These are phyloP conservation scores for Xylaria sp. DNA, from an alignment of 2,329 filamentous ascomycete genomes.

Conservation along the genomic window DNA sequence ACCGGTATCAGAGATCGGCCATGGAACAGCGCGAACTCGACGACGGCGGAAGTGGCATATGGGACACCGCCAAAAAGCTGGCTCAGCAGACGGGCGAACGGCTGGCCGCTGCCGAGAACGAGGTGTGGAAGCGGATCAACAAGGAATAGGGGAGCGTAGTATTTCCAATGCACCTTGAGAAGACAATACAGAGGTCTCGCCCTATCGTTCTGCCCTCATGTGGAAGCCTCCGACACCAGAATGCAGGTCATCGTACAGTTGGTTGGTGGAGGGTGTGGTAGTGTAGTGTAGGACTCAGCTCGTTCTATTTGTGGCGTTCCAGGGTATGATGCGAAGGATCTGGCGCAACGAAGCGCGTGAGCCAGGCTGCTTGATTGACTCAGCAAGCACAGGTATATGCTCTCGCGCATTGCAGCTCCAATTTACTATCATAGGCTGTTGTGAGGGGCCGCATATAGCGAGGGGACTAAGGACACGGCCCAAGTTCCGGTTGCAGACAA, in stretches of 20 bases:
- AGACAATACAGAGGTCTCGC: slow-evolving; percentile 17
- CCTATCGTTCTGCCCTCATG: slow-evolving; percentile 31
- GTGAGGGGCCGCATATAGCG: slow-evolving; percentile 26
- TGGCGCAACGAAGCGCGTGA: slow-evolving; percentile 28
- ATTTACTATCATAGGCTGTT: slow-evolving; percentile 27
- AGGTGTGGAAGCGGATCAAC: slow-evolving; percentile 73
- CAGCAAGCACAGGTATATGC: slow-evolving; percentile 14
- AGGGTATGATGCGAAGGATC: slow-evolving; percentile 34
- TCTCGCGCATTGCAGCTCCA: slow-evolving; percentile 29
- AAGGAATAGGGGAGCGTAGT: slow-evolving; percentile 56
- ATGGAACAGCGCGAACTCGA: slow-evolving; percentile 51
- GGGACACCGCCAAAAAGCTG: slow-evolving; percentile 68
- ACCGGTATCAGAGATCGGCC: slow-evolving; percentile 58
- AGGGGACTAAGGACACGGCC: not conserved
- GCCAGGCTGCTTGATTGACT: slow-evolving; percentile 22
- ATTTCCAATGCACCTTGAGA: slow-evolving; percentile 18
- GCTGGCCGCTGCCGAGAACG: slow-evolving; percentile 67
- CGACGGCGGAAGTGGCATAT: slow-evolving; percentile 56
- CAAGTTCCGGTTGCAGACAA: slow-evolving; percentile 28
- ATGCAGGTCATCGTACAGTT: slow-evolving; percentile 26
- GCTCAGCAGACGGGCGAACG: slow-evolving; percentile 67
- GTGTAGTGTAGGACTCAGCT: slow-evolving; percentile 37
- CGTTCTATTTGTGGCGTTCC: slow-evolving; percentile 40
- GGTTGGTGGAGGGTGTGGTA: slow-evolving; percentile 34
- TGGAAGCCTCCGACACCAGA: slow-evolving; percentile 30